Base-by-base conservation (phyloP, 441 rosid genomes). In the Gossypium gossypioides region DNA sequence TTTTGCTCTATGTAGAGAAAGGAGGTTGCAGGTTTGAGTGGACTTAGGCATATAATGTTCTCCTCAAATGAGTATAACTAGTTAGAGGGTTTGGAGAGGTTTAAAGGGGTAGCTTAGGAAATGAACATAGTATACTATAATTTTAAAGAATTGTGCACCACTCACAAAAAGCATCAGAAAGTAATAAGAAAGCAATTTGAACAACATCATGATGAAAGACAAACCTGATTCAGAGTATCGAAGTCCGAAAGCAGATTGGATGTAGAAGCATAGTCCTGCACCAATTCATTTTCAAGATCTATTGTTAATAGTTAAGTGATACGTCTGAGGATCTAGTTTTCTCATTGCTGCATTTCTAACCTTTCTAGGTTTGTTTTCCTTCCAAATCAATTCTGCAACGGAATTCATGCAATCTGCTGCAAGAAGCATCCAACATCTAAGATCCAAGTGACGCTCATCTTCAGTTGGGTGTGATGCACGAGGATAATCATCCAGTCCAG, bases 391-490 rank as follows among this genome's bases (percentile, higher is more conserved):
- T 80, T 78, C 79, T 18, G 81, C 32, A 80, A 96, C 87, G 68
- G 94, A 89, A 79, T 83, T 82, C 96, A 96, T 84, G 83, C 96
- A 96, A 69, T 91, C 96, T 71, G 97, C 97, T 46, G 97, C 98
- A 34, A 96, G 97, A 81, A 88, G 91, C 94, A 96, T 93, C 99
- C 98, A 96, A 80, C 97, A 91, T 83, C 98, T 90, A 73, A 96
- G 98, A 86, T 96, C 99, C 81, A 96, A 72, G 76, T 96, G 99
- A 15, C 89, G 93, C 80, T 96, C 99, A 70, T 93, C 95, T 61
- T 81, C 93, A 80, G 78, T 89, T 51, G 98, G 97, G 79, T 93
- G 99, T 46, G 97, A 96, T 74, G 99, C 97, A 63, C 97, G 97
- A 0, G 99, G 99, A 81, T 91, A 93, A 84, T 96, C 98, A 80